Percentiles rank a stretch among this genome's conserved stretches.
Conservation (phyloP, 2,329 filamentous ascomycete species). For the Arthroderma uncinatum region DNA sequence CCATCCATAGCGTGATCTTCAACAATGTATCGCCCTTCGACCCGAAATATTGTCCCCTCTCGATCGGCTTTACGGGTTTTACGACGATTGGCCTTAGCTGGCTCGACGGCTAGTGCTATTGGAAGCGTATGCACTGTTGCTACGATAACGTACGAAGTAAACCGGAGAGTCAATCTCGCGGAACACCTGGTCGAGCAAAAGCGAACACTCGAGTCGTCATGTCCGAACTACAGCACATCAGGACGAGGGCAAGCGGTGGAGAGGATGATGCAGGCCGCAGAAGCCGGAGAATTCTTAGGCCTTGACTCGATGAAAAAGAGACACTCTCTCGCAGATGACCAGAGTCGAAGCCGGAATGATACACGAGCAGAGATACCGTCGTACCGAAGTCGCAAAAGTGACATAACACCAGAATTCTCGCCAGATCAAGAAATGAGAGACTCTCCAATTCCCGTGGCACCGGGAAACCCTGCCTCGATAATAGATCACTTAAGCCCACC, state of each 20-base stretch:
- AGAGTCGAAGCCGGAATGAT: neutral
- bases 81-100: conserved; percentile 27
- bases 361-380: neutral
- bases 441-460: neutral
- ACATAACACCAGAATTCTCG: neutral
- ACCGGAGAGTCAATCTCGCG: conserved; percentile 31
- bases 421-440: neutral
- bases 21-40: conserved; percentile 20
- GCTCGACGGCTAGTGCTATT: conserved; percentile 23
- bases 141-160: conserved; percentile 33
- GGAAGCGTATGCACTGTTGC: conserved; percentile 33
- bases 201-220: conserved; percentile 31
- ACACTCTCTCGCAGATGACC: neutral
- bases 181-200: conserved; percentile 37
- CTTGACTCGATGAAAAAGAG: conserved; percentile 26
- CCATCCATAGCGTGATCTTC: neutral
- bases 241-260: conserved; percentile 28
- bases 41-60: conserved; percentile 31
- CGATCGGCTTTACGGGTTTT: conserved; percentile 35
- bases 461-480: neutral
- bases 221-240: conserved; percentile 33
- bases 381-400: neutral
- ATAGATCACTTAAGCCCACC: neutral
- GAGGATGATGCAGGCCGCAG: conserved; percentile 35
- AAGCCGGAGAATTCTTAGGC: conserved; percentile 34